Percentiles rank a stretch among this genome's conserved stretches.
phyloP scores from a whole-genome alignment of 352 stramenopile genomes.

The Thraustochytrium sp. region DNA sequence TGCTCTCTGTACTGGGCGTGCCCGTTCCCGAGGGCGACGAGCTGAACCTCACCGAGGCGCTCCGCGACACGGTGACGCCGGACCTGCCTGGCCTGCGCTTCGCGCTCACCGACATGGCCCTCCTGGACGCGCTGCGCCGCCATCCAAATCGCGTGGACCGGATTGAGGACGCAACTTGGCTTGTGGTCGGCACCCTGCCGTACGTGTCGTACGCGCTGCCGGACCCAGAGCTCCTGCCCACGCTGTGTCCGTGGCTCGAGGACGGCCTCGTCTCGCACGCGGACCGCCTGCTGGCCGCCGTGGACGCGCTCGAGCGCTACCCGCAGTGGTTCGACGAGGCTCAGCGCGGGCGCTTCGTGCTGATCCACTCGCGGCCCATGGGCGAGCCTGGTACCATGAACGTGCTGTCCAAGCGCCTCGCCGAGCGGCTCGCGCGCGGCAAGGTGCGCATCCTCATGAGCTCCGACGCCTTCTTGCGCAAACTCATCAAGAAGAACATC shows the following conservation, averaged over 20 bases:
- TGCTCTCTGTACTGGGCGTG: not conserved
- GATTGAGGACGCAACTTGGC: not conserved
- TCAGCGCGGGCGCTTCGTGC: not conserved
- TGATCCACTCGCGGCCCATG: constrained; percentile 36
- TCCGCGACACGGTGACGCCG: not conserved
- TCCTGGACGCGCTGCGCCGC: not conserved
- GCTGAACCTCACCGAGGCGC: not conserved
- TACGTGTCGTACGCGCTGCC: constrained; percentile 31
- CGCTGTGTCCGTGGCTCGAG: not conserved
- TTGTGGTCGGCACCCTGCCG: not conserved
- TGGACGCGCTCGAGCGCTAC: not conserved
- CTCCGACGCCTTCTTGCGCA: not conserved
- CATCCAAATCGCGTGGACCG: not conserved
- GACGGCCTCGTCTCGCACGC: not conserved
- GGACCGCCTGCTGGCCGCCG: not conserved
- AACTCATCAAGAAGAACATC: not conserved
- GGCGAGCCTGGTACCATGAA: not conserved
- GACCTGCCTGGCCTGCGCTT: not conserved
- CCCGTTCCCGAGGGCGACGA: not conserved
- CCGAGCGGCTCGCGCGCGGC: not conserved
- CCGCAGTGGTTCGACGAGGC: not conserved
- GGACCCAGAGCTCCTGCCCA: not conserved
- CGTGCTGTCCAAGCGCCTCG: not conserved
- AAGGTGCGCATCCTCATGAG: not conserved
- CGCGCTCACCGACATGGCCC: not conserved